Evolutionary conservation across 176 grass and related monocot species (phyloP), one percentile per base, ranked within the genome.

Genomic region (Aegilops umbellulata): DNA sequence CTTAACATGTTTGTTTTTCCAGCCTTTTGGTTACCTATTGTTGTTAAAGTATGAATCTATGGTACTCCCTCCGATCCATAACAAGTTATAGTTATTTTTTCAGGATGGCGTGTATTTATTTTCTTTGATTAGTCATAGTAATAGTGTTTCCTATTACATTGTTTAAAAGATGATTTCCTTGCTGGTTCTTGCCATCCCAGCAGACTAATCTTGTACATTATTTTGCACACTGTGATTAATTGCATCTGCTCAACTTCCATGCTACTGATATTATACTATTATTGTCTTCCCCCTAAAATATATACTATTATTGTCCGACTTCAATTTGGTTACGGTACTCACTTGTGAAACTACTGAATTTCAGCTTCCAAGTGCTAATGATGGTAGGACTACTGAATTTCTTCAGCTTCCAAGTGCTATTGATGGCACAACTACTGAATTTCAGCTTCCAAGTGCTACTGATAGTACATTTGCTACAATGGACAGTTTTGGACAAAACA

Each of bases 291-390:
- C 5, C 69, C 10, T 25, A 47, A 74, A 27, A 44, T 47, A 15
- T 44, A 19, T 65, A 24, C 23, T 74, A 31, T 57, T 24, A 46
- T 87, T 60, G 4, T 72, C 35, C 9, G 16, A 22, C 42, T 78
- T 72, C 14, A 3, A 38, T 87, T 86, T 84, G 7, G 22, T 84
- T 76, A 38, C 75, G 29, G 10, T 19, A 77, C 30, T 26, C 80
- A 75, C 68, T 20, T 62, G 34, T 53, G 51, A 84, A 76, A 22
- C 46, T 84, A 82, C 74, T 82, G 46, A 63, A 63, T 86, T 89
- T 80, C 90, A 95, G 93, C 65, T 87, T 69, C 74, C 93, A 78
- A 78, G 67, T 82, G 70, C 64, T 79, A 64, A 51, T 76, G 44
- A 73, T 83, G 82, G 58, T 29, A 47, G 86, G 55, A 53, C 15